Evolutionary conservation across 2,329 filamentous ascomycete species (phyloP).

Genomic region (Fusarium sacchari): DNA sequence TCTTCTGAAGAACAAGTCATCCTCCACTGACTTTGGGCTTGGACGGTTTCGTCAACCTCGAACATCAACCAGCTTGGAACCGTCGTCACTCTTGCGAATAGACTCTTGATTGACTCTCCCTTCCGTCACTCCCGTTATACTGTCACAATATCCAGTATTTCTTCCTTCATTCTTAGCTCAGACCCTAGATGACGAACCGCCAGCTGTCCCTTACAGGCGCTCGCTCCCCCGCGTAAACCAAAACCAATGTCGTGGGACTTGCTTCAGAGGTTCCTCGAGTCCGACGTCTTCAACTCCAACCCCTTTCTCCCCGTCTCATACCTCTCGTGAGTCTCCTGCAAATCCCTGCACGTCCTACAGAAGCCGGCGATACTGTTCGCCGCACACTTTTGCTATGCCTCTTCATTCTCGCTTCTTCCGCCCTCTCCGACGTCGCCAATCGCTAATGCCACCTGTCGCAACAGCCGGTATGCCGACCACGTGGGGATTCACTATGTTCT

Average conservation of each 20-base stretch:
- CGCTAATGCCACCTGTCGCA: conserved; percentile 43
- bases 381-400: not conserved
- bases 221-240: conserved; percentile 52
- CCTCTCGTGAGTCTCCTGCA: conserved; percentile 73
- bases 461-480: conserved; percentile 86
- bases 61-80: conserved; percentile 23
- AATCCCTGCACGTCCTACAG: not conserved
- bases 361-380: not conserved
- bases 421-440: conserved; percentile 33
- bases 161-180: conserved; percentile 21
- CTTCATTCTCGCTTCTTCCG: conserved; percentile 8
- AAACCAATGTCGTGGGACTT: conserved; percentile 83
- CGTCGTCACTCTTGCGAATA: conserved; percentile 23
- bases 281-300: conserved; percentile 92
- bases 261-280: conserved; percentile 90
- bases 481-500: conserved; percentile 91
- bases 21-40: not conserved
- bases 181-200: conserved; percentile 53
- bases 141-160: conserved; percentile 5
- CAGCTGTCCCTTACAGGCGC: conserved; percentile 44
- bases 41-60: conserved; percentile 20
- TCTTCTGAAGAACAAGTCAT: conserved; percentile 13
- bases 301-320: conserved; percentile 90
- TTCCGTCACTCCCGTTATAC: not conserved
- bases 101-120: conserved; percentile 24